phyloP scores from a whole-genome alignment of 805 yeast species.

The Ogataea salicorniae region DNA sequence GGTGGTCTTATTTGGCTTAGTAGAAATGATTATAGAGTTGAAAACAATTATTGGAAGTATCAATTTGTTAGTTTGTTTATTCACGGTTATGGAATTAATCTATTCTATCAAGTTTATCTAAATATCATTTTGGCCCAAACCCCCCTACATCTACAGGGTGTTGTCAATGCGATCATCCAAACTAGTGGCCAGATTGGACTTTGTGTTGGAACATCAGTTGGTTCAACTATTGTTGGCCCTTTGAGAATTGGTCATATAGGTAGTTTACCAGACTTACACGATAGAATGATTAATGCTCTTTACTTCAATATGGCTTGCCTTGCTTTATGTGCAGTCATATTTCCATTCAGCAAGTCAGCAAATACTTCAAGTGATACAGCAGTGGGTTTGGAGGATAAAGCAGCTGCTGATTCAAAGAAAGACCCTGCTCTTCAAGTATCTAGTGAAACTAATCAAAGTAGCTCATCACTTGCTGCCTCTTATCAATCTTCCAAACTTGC shows the following conservation, averaged over 20 bases:
- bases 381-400: too few species aligned
- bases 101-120: conserved; percentile 32
- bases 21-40: conserved; percentile 10
- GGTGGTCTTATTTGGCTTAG: conserved; percentile 20
- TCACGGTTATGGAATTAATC: conserved; percentile 19
- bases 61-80: conserved; percentile 22
- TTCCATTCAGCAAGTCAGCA: too few species aligned
- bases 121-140: conserved; percentile 29
- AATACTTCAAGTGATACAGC: too few species aligned
- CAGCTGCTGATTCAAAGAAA: too few species aligned
- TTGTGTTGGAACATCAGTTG: conserved; percentile 27
- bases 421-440: too few species aligned
- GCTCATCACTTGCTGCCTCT: too few species aligned
- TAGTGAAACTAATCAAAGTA: too few species aligned
- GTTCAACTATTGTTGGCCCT: conserved; percentile 24
- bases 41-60: conserved; percentile 21
- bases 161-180: conserved; percentile 33
- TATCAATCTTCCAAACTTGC: too few species aligned
- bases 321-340: not conserved
- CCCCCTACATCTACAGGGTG: conserved; percentile 36
- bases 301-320: conserved; percentile 6
- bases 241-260: not conserved
- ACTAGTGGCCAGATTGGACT: conserved; percentile 33
- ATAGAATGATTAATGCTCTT: conserved; percentile 3
- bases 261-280: not conserved